Conservation (phyloP, 2,329 filamentous ascomycete species). For the Verticillium tricorpus region DNA sequence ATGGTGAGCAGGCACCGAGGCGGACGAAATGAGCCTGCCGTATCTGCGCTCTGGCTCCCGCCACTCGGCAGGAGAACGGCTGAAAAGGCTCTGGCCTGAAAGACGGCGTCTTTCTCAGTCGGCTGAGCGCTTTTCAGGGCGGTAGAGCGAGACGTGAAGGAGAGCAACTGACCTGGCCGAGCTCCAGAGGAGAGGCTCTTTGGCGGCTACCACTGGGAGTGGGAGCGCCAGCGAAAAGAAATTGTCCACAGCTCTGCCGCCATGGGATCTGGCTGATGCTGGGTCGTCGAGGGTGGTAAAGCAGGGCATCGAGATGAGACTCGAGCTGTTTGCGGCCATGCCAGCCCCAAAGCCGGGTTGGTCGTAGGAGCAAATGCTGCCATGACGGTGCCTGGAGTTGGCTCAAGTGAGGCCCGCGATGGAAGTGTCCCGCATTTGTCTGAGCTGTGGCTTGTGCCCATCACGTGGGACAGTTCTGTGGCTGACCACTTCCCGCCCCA, state of each 20-base stretch:
- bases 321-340: background rate
- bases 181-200: slow-evolving; percentile 10
- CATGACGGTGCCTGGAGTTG: background rate
- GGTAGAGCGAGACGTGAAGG: background rate
- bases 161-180: slow-evolving; percentile 11
- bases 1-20: background rate
- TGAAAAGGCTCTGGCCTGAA: background rate
- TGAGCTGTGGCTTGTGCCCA: background rate
- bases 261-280: background rate
- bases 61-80: background rate
- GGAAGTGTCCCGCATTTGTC: background rate
- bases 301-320: background rate
- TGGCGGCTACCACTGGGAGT: slow-evolving; percentile 9
- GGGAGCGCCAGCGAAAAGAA: background rate
- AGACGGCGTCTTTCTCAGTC: slow-evolving; percentile 1
- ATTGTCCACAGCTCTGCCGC: background rate
- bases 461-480: background rate
- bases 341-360: background rate
- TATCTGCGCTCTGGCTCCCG: background rate
- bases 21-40: slow-evolving; percentile 3
- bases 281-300: background rate
- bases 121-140: background rate
- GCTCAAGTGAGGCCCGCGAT: background rate
- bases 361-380: background rate
- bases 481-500: background rate